Percentiles rank a stretch among this genome's conserved stretches.
Evolutionary conservation across 164 flowering plant species (phyloP).

Genomic region (Nymphaea colorata): DNA sequence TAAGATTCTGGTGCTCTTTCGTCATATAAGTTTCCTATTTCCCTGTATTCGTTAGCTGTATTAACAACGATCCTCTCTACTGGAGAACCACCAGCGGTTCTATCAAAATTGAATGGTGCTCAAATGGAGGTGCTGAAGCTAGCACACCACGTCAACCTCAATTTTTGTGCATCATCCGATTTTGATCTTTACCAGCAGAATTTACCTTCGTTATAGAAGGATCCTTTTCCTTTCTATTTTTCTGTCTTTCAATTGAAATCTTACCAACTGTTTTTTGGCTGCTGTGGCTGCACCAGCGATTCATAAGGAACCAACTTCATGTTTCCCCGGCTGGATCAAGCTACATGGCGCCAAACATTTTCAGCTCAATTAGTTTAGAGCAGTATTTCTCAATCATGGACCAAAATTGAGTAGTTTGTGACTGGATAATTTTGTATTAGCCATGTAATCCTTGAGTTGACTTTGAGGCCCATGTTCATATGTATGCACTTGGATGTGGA

Average conservation of each 20-base stretch:
- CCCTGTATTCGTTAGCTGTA: no score
- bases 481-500: background rate
- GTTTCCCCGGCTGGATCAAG: constrained; percentile 9
- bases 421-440: background rate
- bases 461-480: no score
- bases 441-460: background rate
- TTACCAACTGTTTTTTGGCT: background rate
- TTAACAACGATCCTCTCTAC: no score
- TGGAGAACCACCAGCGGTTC: no score
- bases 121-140: no score
- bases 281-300: constrained; percentile 11
- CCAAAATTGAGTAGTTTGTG: background rate
- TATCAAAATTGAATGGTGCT: no score
- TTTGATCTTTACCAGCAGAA: background rate
- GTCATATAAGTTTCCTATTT: background rate
- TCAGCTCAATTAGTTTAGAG: constrained; percentile 14
- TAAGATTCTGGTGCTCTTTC: constrained; percentile 3
- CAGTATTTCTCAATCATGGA: constrained; percentile 8
- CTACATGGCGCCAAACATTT: constrained; percentile 8
- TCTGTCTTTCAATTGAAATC: background rate
- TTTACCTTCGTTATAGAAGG: background rate
- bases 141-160: background rate
- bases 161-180: background rate
- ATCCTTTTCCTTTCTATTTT: background rate
- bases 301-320: constrained; percentile 18